phyloP scores from a whole-genome alignment of 2,329 filamentous ascomycete species.

The Aaosphaeria arxii region DNA sequence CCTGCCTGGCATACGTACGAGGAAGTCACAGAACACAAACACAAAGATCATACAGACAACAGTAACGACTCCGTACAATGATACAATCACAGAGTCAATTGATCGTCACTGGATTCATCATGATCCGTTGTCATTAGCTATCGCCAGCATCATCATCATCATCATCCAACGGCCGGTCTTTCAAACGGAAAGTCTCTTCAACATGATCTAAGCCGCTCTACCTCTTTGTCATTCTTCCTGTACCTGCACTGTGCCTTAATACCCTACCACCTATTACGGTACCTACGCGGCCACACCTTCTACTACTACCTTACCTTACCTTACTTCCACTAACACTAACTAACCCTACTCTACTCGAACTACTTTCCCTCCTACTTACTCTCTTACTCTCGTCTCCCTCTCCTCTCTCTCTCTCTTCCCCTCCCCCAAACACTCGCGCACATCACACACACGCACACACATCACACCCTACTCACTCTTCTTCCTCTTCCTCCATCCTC shows the following conservation, averaged over 20 bases:
- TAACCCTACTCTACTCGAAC: not conserved
- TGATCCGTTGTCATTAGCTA: too few relatives aligned
- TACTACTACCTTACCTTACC: not conserved
- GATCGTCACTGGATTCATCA: too few relatives aligned
- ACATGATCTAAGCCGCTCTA: too few relatives aligned
- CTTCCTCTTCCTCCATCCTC: slow-evolving; percentile 14
- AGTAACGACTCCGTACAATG: too few relatives aligned
- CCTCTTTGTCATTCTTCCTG: not conserved
- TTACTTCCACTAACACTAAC: slow-evolving; percentile 2
- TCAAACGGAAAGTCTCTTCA: too few relatives aligned
- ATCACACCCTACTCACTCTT: slow-evolving; percentile 7
- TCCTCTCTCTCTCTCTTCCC: slow-evolving; percentile 14
- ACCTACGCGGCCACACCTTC: not conserved
- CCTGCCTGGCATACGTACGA: too few relatives aligned
- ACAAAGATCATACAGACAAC: too few relatives aligned
- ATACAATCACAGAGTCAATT: too few relatives aligned
- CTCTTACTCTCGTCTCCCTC: slow-evolving; percentile 17
- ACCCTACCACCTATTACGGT: slow-evolving; percentile 5
- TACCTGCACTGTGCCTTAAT: not conserved
- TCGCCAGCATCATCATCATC: too few relatives aligned
- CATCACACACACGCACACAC: slow-evolving; percentile 7
- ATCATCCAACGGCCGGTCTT: too few relatives aligned
- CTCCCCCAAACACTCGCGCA: slow-evolving; percentile 8
- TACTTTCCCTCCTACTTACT: slow-evolving; percentile 10
- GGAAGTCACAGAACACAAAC: too few relatives aligned